phyloP scores from a whole-genome alignment of 305 asterid genomes.

The Nicotiana rustica region DNA sequence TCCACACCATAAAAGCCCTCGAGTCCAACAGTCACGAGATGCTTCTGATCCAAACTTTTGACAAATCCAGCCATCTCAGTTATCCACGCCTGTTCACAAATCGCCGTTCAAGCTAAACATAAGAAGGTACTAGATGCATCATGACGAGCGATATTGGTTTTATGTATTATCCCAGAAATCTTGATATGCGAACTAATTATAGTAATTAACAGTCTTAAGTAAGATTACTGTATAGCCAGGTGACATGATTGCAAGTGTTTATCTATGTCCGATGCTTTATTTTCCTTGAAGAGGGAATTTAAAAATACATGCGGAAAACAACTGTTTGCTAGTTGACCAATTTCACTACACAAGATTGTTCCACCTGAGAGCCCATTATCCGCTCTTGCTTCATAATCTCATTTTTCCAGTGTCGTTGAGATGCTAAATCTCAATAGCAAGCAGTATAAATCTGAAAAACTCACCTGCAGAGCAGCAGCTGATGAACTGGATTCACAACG shows the following conservation, averaged over 20 bases:
- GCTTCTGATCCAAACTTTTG: slow-evolving; percentile 61
- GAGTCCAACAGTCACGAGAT: slow-evolving; percentile 62
- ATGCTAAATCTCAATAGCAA: background rate
- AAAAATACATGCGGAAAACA: no score
- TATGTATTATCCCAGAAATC: background rate
- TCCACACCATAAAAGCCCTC: slow-evolving; percentile 63
- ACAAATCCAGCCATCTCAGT: slow-evolving; percentile 65
- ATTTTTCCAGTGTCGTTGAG: background rate
- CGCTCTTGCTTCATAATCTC: background rate
- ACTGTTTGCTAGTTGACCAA: no score
- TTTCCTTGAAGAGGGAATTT: background rate
- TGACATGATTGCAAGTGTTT: background rate
- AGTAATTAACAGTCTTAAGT: background rate
- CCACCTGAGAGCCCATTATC: no score
- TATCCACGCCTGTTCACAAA: slow-evolving; percentile 57
- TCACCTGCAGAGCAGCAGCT: slow-evolving; percentile 63
- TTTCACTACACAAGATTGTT: no score
- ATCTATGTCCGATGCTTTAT: background rate
- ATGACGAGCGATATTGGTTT: background rate
- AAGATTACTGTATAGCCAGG: background rate
- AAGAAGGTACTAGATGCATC: background rate
- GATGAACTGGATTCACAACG: slow-evolving; percentile 59
- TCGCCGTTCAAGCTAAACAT: background rate
- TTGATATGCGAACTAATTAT: background rate
- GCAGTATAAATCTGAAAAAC: background rate